phyloP scores from a whole-genome alignment of 176 grass and related monocot species.

The Rhipidocladum racemiflorum region DNA sequence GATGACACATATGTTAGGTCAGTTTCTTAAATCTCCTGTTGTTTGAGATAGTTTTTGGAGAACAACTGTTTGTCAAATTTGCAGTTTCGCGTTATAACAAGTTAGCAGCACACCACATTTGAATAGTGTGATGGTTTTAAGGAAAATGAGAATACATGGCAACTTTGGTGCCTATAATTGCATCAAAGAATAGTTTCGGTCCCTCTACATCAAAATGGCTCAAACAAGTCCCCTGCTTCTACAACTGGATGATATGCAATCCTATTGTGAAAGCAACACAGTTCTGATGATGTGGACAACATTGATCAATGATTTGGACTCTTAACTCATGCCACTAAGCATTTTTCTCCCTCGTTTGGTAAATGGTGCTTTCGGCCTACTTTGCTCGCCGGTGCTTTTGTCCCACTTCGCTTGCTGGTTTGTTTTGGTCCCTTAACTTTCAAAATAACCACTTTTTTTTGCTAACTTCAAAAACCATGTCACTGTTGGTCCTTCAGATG shows the following conservation, averaged over 20 bases:
- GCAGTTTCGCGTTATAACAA: neutral
- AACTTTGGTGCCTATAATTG: neutral
- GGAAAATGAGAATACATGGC: slow-evolving; percentile 5
- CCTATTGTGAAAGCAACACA: neutral
- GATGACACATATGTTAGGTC: slow-evolving; percentile 54
- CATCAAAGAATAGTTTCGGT: neutral
- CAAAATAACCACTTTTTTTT: neutral
- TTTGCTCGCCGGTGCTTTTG: neutral
- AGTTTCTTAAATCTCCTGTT: neutral
- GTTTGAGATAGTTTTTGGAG: slow-evolving; percentile 15
- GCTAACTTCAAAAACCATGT: neutral
- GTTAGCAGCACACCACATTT: neutral
- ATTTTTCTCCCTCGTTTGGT: neutral
- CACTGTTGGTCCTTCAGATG: neutral
- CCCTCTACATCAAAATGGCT: neutral
- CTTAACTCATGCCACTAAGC: neutral
- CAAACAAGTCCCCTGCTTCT: neutral
- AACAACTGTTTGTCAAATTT: slow-evolving; percentile 6
- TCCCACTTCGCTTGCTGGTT: neutral
- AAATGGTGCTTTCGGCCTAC: neutral
- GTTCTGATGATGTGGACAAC: too few relatives aligned
- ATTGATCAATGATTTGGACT: neutral
- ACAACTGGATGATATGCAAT: neutral
- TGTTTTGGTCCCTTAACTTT: neutral
- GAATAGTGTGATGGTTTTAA: neutral